Percentiles rank a stretch among this genome's conserved stretches.
These are phyloP conservation scores for Lactarius sanguifluus DNA, from an alignment of 768 basidiomycete genomes.

Conservation along the genomic window DNA sequence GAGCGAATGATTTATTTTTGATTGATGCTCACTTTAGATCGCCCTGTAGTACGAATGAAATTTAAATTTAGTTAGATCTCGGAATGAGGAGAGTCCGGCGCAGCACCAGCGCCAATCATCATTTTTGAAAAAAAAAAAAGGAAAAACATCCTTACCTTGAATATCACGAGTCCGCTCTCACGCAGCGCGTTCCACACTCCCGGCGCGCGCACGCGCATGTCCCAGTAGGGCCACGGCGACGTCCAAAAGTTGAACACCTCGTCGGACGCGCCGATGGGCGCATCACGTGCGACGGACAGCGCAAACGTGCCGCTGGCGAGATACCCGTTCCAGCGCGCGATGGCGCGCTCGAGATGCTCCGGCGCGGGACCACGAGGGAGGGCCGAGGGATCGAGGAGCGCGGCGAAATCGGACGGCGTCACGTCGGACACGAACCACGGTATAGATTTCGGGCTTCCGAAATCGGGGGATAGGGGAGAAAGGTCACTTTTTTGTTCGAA, in stretches of 20 bases:
- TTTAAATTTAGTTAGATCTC: background rate
- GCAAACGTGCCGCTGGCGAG: conserved; percentile 68
- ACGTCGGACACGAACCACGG: conserved; percentile 99
- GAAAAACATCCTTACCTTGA: conserved; percentile 56
- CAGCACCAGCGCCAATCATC: background rate
- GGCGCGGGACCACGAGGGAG: conserved; percentile 35
- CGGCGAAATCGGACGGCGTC: conserved; percentile 77
- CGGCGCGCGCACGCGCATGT: conserved; percentile 56
- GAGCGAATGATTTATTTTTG: background rate
- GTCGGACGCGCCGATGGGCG: conserved; percentile 53
- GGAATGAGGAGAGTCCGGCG: background rate
- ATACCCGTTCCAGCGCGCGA: conserved; percentile 69
- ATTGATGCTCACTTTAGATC: conserved; percentile 78
- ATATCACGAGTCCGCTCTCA: conserved; percentile 68
- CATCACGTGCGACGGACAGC: conserved; percentile 64
- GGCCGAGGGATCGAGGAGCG: conserved; percentile 33
- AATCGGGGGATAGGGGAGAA: background rate
- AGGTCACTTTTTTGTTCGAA: background rate
- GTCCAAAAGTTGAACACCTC: conserved; percentile 64
- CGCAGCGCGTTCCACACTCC: conserved; percentile 52
- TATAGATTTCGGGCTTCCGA: conserved; percentile 79
- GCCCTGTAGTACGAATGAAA: conserved; percentile 47
- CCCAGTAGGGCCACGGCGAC: conserved; percentile 71
- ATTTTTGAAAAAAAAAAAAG: background rate
- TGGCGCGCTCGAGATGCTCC: conserved; percentile 56